phyloP scores from a whole-genome alignment of 345 rosid genomes.

The Jatropha curcas region DNA sequence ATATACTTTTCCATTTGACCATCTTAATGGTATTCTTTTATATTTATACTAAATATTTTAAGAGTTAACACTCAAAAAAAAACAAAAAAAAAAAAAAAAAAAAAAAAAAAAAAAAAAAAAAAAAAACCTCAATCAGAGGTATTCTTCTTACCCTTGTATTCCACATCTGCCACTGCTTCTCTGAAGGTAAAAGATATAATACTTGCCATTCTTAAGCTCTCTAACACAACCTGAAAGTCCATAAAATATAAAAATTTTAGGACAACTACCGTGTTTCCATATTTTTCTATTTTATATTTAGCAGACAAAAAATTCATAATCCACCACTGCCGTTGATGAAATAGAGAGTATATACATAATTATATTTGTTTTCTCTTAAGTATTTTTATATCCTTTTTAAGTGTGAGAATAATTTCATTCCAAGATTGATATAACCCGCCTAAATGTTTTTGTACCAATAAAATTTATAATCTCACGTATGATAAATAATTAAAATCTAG shows the following conservation, averaged over 20 bases:
- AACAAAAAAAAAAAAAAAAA: too few species aligned
- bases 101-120: not conserved
- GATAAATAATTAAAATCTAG: not conserved
- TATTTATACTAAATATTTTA: too few species aligned
- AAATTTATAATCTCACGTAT: too few species aligned
- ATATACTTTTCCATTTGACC: not conserved
- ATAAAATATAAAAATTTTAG: too few species aligned
- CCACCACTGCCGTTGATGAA: too few species aligned
- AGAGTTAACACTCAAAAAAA: too few species aligned
- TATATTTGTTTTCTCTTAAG: not conserved
- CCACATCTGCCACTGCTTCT: conserved; percentile 73
- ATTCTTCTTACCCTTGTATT: conserved; percentile 56
- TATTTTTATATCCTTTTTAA: too few species aligned
- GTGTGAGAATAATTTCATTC: not conserved
- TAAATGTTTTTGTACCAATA: too few species aligned
- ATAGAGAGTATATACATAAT: not conserved
- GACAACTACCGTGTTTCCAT: too few species aligned
- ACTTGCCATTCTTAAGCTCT: conserved; percentile 75
- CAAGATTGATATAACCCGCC: too few species aligned
- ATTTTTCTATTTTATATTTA: too few species aligned
- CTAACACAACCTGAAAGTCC: conserved; percentile 52
- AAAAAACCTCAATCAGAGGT: not conserved
- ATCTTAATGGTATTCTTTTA: not conserved
- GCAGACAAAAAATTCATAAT: too few species aligned
- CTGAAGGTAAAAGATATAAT: conserved; percentile 75